These are phyloP conservation scores for Stereum hirsutum DNA, from an alignment of 1,284 basidiomycete genomes.

Conservation along the genomic window DNA sequence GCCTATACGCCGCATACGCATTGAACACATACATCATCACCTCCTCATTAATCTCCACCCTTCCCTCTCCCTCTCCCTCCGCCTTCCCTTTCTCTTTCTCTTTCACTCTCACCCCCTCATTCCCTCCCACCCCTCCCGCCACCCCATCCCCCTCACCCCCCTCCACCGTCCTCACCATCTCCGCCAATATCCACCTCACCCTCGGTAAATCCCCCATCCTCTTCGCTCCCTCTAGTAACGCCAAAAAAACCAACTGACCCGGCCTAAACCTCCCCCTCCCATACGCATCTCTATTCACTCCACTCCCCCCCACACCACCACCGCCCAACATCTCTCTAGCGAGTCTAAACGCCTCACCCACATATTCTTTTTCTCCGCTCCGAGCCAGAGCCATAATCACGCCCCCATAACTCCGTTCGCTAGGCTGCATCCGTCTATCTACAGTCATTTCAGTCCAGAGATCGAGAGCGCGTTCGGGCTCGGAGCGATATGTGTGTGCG, in stretches of 20 bases:
- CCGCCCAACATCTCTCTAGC: conserved; percentile 78
- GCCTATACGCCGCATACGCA: conserved; percentile 76
- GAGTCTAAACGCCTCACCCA: conserved; percentile 72
- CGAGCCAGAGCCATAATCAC: conserved; percentile 72
- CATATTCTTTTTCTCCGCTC: conserved; percentile 50
- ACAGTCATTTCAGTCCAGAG: conserved; percentile 89
- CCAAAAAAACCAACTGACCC: conserved; percentile 66
- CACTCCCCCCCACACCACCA: no score
- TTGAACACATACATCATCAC: conserved; percentile 83
- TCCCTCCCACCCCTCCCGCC: conserved; percentile 68
- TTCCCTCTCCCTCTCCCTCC: conserved; percentile 13
- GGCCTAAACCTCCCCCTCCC: conserved; percentile 54
- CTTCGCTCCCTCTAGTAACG: conserved; percentile 85
- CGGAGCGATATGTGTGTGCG: conserved; percentile 40
- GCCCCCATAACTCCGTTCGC: conserved; percentile 69
- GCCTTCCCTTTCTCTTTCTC: conserved; percentile 12
- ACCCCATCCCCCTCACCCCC: conserved; percentile 8
- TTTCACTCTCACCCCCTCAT: conserved; percentile 78
- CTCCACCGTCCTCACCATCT: conserved; percentile 50
- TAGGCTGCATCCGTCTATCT: conserved; percentile 55
- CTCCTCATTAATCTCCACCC: conserved; percentile 52
- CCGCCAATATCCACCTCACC: conserved; percentile 86
- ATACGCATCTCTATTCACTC: conserved; percentile 54
- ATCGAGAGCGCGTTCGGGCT: conserved; percentile 89
- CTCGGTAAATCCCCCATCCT: conserved; percentile 76